A percentile compares a stretch with the other conserved stretches of the same genome.
These are phyloP conservation scores for Lojkania enalia DNA, from an alignment of 2,329 filamentous ascomycete genomes.

Conservation along the genomic window DNA sequence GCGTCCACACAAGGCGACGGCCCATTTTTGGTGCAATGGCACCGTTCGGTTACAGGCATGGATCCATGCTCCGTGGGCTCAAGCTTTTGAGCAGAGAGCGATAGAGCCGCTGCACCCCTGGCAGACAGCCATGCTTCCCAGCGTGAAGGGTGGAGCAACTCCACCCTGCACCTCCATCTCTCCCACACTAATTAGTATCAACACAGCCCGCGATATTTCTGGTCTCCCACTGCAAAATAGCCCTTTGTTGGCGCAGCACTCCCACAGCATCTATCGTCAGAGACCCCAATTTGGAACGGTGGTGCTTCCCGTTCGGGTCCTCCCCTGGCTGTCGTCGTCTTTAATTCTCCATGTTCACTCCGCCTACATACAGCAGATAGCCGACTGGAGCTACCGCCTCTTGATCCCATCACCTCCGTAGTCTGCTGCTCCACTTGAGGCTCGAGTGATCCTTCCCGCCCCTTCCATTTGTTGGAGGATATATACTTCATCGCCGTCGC, in stretches of 20 bases:
- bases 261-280: conserved; percentile 33
- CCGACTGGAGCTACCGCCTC: conserved; percentile 32
- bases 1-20: not conserved
- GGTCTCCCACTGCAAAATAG: conserved; percentile 32
- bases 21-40: conserved; percentile 28
- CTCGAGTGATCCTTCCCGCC: conserved; percentile 34
- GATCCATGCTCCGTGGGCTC: conserved; percentile 41
- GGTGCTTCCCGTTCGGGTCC: conserved; percentile 29
- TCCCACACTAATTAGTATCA: conserved; percentile 18
- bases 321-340: conserved; percentile 32
- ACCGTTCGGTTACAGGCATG: conserved; percentile 40
- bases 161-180: conserved; percentile 19
- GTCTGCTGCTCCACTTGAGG: conserved; percentile 32
- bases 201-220: conserved; percentile 46
- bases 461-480: conserved; percentile 27
- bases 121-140: conserved; percentile 23
- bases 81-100: conserved; percentile 25
- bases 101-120: conserved; percentile 22
- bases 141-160: conserved; percentile 15
- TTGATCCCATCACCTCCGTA: conserved; percentile 27
- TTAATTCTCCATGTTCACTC: conserved; percentile 32
- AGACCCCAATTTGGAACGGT: conserved; percentile 41
- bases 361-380: conserved; percentile 28
- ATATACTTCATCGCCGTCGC: conserved; percentile 39
- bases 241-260: conserved; percentile 35